These are phyloP conservation scores for Eustoma russellianum DNA, from an alignment of 257 asterid species.

Conservation along the genomic window DNA sequence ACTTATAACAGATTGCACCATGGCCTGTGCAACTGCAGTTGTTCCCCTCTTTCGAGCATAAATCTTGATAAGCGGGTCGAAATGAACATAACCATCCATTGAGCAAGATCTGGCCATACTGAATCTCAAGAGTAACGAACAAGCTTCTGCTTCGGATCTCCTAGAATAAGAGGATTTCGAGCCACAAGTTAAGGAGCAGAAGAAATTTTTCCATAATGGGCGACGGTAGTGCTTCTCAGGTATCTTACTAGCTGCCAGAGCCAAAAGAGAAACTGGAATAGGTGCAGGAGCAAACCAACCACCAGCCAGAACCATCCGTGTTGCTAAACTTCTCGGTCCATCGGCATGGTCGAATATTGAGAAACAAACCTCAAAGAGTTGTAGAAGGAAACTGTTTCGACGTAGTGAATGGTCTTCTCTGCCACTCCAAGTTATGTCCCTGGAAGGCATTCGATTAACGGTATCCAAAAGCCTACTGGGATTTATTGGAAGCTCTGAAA, in stretches of 20 bases:
- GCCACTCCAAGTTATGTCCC: conserved; percentile 41
- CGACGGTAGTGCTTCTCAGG: conserved; percentile 63
- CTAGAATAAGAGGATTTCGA: conserved; percentile 52
- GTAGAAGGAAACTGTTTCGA: conserved; percentile 64
- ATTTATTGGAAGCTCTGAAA: conserved; percentile 86
- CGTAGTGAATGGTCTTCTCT: conserved; percentile 60
- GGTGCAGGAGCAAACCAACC: conserved; percentile 94
- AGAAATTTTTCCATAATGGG: conserved; percentile 48
- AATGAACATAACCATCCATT: conserved; percentile 50
- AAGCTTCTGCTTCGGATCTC: conserved; percentile 65
- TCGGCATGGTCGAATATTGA: conserved; percentile 94
- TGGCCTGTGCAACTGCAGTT: conserved; percentile 49
- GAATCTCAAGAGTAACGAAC: conserved; percentile 49
- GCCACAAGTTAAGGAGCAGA: conserved; percentile 60
- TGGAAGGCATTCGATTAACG: conserved; percentile 65
- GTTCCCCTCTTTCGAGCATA: conserved; percentile 56
- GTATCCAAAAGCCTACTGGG: conserved; percentile 86
- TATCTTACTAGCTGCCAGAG: conserved; percentile 65
- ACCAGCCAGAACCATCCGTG: conserved; percentile 82
- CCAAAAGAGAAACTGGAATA: conserved; percentile 48
- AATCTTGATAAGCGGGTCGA: conserved; percentile 39
- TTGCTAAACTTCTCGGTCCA: conserved; percentile 79
- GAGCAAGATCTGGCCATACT: conserved; percentile 45
- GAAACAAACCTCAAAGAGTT: conserved; percentile 91
- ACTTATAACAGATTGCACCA: conserved; percentile 50